A percentile compares a stretch with the other conserved stretches of the same genome.
Evolutionary conservation across 176 grass and related monocot species (phyloP).

Genomic region (Chrysopogon serrulatus): DNA sequence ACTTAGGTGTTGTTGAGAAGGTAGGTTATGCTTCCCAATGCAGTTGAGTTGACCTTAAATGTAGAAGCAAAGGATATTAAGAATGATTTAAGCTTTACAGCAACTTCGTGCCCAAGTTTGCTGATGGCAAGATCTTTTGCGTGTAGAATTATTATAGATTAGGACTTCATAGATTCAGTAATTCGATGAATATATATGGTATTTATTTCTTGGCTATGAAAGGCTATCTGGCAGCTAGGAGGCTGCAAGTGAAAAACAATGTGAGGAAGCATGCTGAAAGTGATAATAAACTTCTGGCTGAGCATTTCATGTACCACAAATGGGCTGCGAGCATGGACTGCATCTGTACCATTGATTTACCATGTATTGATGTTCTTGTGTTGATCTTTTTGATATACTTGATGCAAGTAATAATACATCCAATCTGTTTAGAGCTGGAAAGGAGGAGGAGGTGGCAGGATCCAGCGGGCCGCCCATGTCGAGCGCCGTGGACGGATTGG

Average conservation of each 20-base stretch:
- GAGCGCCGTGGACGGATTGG: conserved; percentile 15
- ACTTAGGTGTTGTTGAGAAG: neutral
- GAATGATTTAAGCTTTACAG: neutral
- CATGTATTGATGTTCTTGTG: neutral
- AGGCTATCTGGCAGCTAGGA: neutral
- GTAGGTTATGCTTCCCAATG: conserved; percentile 12
- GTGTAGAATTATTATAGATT: neutral
- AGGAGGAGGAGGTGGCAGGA: neutral
- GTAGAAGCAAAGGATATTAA: neutral
- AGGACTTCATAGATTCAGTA: neutral
- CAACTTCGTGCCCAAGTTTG: conserved; percentile 7
- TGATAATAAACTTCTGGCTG: neutral
- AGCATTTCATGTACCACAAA: neutral
- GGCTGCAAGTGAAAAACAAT: neutral
- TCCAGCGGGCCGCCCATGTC: neutral
- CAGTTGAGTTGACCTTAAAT: neutral
- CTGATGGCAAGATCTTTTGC: neutral
- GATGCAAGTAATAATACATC: neutral
- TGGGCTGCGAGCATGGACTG: neutral
- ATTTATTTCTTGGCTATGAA: neutral
- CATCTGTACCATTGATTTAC: neutral
- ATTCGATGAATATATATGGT: neutral
- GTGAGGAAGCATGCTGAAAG: neutral
- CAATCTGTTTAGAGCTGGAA: neutral
- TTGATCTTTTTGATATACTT: neutral